Percentiles rank a stretch among this genome's conserved stretches.
These are phyloP conservation scores for Aspergillus sp. DNA, from an alignment of 2,329 filamentous ascomycete species.

Conservation along the genomic window DNA sequence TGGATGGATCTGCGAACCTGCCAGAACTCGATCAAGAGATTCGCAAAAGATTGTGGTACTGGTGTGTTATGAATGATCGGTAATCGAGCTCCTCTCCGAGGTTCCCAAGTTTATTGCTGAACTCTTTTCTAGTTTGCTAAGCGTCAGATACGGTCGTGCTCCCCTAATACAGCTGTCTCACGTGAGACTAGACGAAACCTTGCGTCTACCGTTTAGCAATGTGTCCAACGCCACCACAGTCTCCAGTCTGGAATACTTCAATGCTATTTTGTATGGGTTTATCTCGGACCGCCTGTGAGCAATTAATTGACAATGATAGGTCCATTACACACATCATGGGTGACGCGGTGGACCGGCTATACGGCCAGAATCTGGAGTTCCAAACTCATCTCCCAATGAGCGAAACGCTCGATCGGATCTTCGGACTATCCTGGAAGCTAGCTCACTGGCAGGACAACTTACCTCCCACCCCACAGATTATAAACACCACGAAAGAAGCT, in stretches of 20 bases:
- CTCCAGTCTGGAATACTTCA: constrained; percentile 4
- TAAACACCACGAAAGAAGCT: constrained; percentile 1
- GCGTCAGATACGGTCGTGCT: constrained; percentile 7
- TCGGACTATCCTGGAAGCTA: constrained; percentile 15
- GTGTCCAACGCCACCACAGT: constrained; percentile 1
- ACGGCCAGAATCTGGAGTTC: constrained; percentile 5
- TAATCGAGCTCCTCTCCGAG: background rate
- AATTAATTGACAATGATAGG: background rate
- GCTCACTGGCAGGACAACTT: constrained; percentile 21
- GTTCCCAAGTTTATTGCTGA: background rate
- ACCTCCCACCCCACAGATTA: constrained; percentile 8
- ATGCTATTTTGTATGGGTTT: constrained; percentile 3
- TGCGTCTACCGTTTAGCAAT: constrained; percentile 5
- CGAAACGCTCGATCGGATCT: constrained; percentile 14
- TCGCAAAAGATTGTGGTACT: constrained; percentile 10
- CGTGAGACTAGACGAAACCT: background rate
- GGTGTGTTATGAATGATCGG: constrained; percentile 16
- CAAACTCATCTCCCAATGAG: constrained; percentile 7
- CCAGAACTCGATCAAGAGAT: background rate
- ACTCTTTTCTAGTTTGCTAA: background rate
- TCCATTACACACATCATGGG: constrained; percentile 12
- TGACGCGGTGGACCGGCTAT: constrained; percentile 1
- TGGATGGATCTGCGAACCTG: background rate
- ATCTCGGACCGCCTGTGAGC: background rate
- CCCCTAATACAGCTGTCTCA: constrained; percentile 7